These are phyloP conservation scores for Xylaria hypoxylon DNA, from an alignment of 2,329 filamentous ascomycete genomes.

Conservation along the genomic window DNA sequence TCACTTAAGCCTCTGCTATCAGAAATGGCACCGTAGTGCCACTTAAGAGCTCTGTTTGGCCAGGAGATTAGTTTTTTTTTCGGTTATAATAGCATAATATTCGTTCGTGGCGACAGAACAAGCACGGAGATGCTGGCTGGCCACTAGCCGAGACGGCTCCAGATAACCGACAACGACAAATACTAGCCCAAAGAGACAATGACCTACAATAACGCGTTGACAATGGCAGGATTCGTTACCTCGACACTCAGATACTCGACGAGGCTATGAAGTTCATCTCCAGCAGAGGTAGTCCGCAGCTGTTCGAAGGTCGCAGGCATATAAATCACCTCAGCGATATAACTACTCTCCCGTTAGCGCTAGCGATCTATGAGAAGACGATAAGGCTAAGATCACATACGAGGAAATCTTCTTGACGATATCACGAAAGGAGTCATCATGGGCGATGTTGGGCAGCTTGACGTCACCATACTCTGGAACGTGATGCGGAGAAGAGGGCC, in stretches of 20 bases:
- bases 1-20: slow-evolving; percentile 75
- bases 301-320: slow-evolving; percentile 79
- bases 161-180: neutral
- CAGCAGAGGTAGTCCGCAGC: slow-evolving; percentile 73
- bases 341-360: slow-evolving; percentile 57
- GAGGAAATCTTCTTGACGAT: slow-evolving; percentile 75
- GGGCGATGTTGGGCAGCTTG: slow-evolving; percentile 66
- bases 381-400: slow-evolving; percentile 54
- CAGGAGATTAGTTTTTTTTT: slow-evolving; percentile 23
- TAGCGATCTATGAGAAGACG: neutral
- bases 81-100: neutral
- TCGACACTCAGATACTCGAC: slow-evolving; percentile 72
- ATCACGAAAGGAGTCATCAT: slow-evolving; percentile 70
- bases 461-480: slow-evolving; percentile 42
- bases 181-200: neutral
- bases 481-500: slow-evolving; percentile 54
- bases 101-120: neutral
- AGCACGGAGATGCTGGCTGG: neutral
- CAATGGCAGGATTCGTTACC: slow-evolving; percentile 75
- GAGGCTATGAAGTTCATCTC: slow-evolving; percentile 66
- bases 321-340: slow-evolving; percentile 71
- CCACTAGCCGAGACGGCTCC: neutral
- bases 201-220: slow-evolving; percentile 78
- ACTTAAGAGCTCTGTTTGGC: slow-evolving; percentile 73
- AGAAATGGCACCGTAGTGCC: slow-evolving; percentile 74